phyloP scores from a whole-genome alignment of 1,139 yeast species.

The Arxiozyma telluris region DNA sequence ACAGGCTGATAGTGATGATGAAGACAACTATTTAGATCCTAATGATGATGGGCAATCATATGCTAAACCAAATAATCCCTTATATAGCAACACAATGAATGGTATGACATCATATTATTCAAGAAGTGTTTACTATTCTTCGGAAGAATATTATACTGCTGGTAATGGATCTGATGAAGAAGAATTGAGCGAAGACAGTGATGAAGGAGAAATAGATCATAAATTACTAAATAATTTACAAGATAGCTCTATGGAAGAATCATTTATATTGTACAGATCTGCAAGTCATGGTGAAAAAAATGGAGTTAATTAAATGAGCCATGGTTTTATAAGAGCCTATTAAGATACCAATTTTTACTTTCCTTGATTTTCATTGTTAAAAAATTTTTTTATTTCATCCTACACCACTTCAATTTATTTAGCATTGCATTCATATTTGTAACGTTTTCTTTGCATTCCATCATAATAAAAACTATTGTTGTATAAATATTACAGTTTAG shows the following conservation, averaged over 20 bases:
- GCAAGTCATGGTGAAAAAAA: constrained; percentile 34
- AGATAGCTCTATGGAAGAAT: constrained; percentile 20
- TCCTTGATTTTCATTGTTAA: too few relatives aligned
- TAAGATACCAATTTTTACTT: background rate
- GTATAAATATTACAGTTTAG: background rate
- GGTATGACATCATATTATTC: constrained; percentile 19
- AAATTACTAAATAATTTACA: constrained; percentile 13
- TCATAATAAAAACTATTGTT: too few relatives aligned
- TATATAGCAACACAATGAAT: constrained; percentile 35
- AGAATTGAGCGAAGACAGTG: constrained; percentile 18
- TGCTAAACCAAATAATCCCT: constrained; percentile 47
- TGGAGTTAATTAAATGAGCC: constrained; percentile 29
- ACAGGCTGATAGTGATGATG: constrained; percentile 29
- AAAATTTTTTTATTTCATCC: too few relatives aligned
- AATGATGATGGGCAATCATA: constrained; percentile 72
- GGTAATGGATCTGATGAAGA: constrained; percentile 16
- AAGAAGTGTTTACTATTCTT: constrained; percentile 14
- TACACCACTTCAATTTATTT: background rate
- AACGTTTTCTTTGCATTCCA: background rate
- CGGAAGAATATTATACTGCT: constrained; percentile 6
- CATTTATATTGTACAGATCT: constrained; percentile 35
- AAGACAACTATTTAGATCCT: constrained; percentile 49
- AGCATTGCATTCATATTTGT: background rate
- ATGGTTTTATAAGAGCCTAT: too few relatives aligned
- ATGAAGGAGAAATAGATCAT: constrained; percentile 11